Evolutionary conservation across 2,329 filamentous ascomycete species (phyloP).

Genomic region (Talaromyces sp.): DNA sequence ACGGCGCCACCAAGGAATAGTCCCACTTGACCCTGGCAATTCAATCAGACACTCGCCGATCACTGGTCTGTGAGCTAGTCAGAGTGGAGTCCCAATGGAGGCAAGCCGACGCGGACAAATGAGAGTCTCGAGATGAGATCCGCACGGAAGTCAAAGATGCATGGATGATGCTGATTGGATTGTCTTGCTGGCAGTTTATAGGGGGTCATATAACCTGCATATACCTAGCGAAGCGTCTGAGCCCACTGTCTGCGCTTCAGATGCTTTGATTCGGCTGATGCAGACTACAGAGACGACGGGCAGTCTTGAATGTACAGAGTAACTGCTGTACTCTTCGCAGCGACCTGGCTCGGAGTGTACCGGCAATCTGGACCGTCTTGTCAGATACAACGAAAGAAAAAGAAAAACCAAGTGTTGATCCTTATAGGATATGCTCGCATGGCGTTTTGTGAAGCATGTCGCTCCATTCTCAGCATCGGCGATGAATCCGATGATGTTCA

Average conservation of each 20-base stretch:
- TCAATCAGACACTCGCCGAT: conserved; percentile 1
- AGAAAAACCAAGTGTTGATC: neutral
- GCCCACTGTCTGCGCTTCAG: neutral
- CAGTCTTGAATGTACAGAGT: neutral
- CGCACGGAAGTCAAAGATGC: neutral
- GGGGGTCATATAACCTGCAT: neutral
- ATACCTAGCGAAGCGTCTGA: neutral
- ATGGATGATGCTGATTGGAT: neutral
- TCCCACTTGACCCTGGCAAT: neutral
- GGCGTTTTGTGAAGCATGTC: neutral
- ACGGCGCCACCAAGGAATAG: neutral
- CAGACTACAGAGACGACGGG: neutral
- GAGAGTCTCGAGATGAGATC: neutral
- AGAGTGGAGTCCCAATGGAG: neutral
- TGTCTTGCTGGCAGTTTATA: neutral
- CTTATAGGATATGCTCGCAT: neutral
- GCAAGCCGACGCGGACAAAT: conserved; percentile 5
- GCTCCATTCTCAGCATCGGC: neutral
- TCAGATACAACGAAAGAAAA: neutral
- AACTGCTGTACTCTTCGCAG: neutral
- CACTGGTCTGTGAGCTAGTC: conserved; percentile 7
- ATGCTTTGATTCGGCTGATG: neutral
- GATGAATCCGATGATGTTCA: neutral
- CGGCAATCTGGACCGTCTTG: neutral
- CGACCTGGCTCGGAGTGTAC: neutral